Base-by-base conservation (phyloP, 2,329 filamentous ascomycete species). In the Arthrobotrys sphaeroides region DNA sequence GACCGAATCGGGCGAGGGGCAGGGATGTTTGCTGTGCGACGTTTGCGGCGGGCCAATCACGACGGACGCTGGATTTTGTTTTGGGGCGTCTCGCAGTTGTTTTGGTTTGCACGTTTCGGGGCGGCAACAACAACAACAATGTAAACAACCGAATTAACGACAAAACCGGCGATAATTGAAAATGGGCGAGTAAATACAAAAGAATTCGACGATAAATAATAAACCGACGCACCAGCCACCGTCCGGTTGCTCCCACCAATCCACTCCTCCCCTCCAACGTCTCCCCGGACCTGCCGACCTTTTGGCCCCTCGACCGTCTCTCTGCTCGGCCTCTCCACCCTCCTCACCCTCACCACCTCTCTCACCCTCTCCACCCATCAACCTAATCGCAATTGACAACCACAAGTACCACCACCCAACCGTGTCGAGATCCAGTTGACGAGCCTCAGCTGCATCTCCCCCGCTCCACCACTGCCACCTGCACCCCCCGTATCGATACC, bases 41-140 rank as follows among this genome's bases (percentile, higher is more conserved):
- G 64, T 38, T 49, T 60, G 53, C 51, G 20, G 28, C 18, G 38
- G 22, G 22, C 40, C 53, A 42, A 33, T 45, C 18, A 31, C n/a
- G 28, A 49, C 1, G 31, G 31, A 12, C 31, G 31, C 33, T 66
- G 42, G 33, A 22, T 16, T 62, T 55, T 62, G 70, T 26, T 36
- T 62, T 68, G 62, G 31, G 20, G 62, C 62, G 49, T n/a, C n/a
- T n/a, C n/a, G n/a, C n/a, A n/a, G n/a, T n/a, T 75, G 72, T 75
- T 75, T 75, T 75, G 72, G 65, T 75, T 69, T 75, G 72, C 40
- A 75, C 72, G 64, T 51, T 74, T 74, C 59, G 62, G 70, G 62
- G 26, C 22, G 45, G 42, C 61, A 74, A 55, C 62, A 66, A 67
- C 70, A 68, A 75, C 72, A 75, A 72, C 38, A 69, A 61, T 64